phyloP scores from a whole-genome alignment of 208 protist genomes.

The Trypanosoma rangeli region DNA sequence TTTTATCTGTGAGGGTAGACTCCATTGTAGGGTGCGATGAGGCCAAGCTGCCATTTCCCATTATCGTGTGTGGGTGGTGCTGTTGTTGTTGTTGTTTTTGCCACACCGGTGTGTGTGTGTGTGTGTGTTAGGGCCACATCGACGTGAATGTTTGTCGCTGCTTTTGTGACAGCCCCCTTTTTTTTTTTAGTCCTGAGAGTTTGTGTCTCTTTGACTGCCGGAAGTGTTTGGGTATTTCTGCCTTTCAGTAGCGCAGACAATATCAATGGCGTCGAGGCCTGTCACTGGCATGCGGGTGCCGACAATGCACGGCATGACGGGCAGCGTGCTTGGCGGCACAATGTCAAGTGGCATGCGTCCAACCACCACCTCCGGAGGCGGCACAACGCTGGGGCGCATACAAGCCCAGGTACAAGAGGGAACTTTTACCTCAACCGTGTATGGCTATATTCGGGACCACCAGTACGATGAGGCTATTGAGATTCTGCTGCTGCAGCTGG shows the following conservation, averaged over 20 bases:
- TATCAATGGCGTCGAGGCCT: slow-evolving; percentile 38
- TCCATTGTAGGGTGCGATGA: too few species aligned
- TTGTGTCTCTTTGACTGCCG: background rate
- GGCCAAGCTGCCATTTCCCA: too few species aligned
- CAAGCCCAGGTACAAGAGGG: slow-evolving; percentile 92
- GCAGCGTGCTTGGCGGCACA: slow-evolving; percentile 31
- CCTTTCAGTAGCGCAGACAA: background rate
- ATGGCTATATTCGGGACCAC: slow-evolving; percentile 93
- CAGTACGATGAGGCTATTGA: slow-evolving; percentile 94
- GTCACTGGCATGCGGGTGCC: slow-evolving; percentile 68
- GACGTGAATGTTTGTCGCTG: too few species aligned
- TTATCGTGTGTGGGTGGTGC: too few species aligned
- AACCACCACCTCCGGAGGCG: slow-evolving; percentile 84
- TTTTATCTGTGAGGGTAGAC: too few species aligned
- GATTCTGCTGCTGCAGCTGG: slow-evolving; percentile 86
- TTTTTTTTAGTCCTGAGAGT: background rate
- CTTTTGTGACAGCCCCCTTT: too few species aligned
- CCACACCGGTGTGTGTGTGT: too few species aligned
- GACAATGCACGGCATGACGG: slow-evolving; percentile 30
- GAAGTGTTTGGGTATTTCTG: background rate
- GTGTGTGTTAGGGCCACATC: too few species aligned
- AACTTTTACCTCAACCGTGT: slow-evolving; percentile 95
- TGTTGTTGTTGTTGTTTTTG: too few species aligned
- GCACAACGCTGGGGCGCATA: slow-evolving; percentile 90
- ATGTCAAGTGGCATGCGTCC: slow-evolving; percentile 57